Base-by-base conservation (phyloP, 495 filamentous ascomycete genomes). In the Lichenothelia convexa region DNA sequence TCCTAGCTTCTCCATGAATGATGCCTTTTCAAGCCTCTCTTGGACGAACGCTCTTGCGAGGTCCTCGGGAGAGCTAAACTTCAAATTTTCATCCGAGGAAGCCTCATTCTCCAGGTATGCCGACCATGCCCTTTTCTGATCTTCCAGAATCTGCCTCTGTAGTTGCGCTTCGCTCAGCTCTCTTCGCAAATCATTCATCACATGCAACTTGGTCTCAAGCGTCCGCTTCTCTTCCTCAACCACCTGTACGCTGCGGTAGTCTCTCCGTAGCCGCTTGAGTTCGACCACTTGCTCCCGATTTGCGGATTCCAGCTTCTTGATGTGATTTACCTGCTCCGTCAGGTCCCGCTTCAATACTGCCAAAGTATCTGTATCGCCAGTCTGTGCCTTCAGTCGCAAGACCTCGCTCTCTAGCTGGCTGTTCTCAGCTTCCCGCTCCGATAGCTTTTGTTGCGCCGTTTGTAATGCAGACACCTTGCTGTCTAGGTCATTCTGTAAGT, bases 181-280 rank as follows among this genome's bases (percentile, higher is more conserved):
- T 13, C 70, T 62, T 38, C 81, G 69, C 9, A 94, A 46, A 17
- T 71, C 67, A 41, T 80, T 71, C 63, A 89, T 76, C 18, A 78
- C 57, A 41, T 79, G 70, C 19, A 99, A 45, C 45, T 72, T 79
- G 34, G 71, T 71, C 51, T 93, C 77, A 35, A 99, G 60, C 0
- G 71, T 69, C 42, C 78, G 67, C 61, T 95, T 95, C 59, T 99
- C 82, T 49, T 99, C 89, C 46, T 95, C 86, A 0, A 94, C 75
- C n/a, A 95, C 68, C 43, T 93, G 84, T 3, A 93, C 73, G 23
- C 77, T 81, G 53, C 80, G 86, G 46, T 81, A 74, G 15, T 75
- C 51, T 48, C 82, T 76, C 12, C 83, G 72, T 27, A 87, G 64
- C 40, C 80, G 74, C 35, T 78, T 80, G 4, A 95, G 56, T 48